Conservation (phyloP, 2,329 filamentous ascomycete genomes). For the Neonectria punicea region DNA sequence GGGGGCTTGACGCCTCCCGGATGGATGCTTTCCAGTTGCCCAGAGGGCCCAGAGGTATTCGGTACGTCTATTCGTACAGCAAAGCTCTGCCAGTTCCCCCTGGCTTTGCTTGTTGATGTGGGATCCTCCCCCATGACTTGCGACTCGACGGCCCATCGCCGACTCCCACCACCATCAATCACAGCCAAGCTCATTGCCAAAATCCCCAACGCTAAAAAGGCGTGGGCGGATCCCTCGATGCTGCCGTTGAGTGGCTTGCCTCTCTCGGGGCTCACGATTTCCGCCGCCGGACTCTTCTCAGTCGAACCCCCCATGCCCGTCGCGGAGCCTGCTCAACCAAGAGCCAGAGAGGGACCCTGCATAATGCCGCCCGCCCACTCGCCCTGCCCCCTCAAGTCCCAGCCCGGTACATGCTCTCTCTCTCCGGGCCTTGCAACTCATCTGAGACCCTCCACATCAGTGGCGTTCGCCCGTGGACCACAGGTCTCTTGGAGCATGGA, state of each 20-base stretch:
- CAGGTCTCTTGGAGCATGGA: constrained; percentile 28
- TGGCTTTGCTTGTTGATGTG: constrained; percentile 43
- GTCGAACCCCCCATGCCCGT: constrained; percentile 32
- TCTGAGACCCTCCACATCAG: constrained; percentile 47
- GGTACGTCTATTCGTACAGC: constrained; percentile 30
- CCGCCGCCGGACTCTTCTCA: constrained; percentile 34
- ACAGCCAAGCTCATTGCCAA: constrained; percentile 33
- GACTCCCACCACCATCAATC: constrained; percentile 21
- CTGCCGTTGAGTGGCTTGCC: constrained; percentile 45
- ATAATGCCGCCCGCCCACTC: constrained; percentile 43
- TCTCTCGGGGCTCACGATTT: constrained; percentile 40
- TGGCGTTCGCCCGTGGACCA: constrained; percentile 42
- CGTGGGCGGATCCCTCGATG: constrained; percentile 43
- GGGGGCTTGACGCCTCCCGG: constrained; percentile 43
- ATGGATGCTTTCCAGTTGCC: constrained; percentile 34
- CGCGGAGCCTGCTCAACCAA: constrained; percentile 37
- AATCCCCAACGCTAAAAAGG: constrained; percentile 44
- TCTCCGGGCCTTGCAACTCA: constrained; percentile 37
- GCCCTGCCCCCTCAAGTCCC: constrained; percentile 39
- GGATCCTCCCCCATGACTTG: constrained; percentile 41
- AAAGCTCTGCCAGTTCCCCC: constrained; percentile 24
- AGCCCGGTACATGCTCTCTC: constrained; percentile 36
- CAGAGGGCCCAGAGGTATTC: constrained; percentile 33
- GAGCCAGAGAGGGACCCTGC: constrained; percentile 42
- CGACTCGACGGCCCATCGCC: constrained; percentile 35